Percentiles rank a stretch among this genome's conserved stretches.
Conservation (phyloP, 345 rosid species). For the Populus davidiana region DNA sequence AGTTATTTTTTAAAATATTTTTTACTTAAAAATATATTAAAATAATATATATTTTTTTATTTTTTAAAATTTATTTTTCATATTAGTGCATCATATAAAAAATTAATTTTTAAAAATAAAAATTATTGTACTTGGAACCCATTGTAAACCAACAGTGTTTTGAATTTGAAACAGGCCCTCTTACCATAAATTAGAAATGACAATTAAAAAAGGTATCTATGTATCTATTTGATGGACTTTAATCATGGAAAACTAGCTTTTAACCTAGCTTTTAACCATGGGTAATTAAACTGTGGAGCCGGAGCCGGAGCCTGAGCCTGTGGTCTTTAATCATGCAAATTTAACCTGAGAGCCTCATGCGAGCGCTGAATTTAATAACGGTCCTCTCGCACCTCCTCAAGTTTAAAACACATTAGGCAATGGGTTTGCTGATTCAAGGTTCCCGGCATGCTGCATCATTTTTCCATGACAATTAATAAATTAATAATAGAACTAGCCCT, state of each 20-base stretch:
- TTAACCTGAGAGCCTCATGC: slow-evolving; percentile 26
- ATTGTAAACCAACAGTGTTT: slow-evolving; percentile 1
- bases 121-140: slow-evolving; percentile 8
- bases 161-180: slow-evolving; percentile 31
- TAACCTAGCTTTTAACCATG: slow-evolving; percentile 13
- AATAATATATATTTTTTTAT: too few species aligned
- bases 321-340: slow-evolving; percentile 22
- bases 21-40: too few species aligned
- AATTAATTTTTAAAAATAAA: too few species aligned
- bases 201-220: slow-evolving; percentile 16
- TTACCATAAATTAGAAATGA: slow-evolving; percentile 19
- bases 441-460: too few species aligned
- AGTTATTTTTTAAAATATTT: too few species aligned
- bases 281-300: slow-evolving; percentile 10
- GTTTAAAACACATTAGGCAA: background rate
- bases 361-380: slow-evolving; percentile 6
- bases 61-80: too few species aligned
- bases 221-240: slow-evolving; percentile 8
- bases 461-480: too few species aligned
- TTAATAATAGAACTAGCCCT: too few species aligned
- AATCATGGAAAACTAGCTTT: slow-evolving; percentile 5
- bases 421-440: too few species aligned
- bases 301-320: slow-evolving; percentile 28
- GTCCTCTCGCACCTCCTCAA: background rate
- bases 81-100: rapidly evolving